Conservation (phyloP, 495 filamentous ascomycete genomes). For the Neurospora sp. region DNA sequence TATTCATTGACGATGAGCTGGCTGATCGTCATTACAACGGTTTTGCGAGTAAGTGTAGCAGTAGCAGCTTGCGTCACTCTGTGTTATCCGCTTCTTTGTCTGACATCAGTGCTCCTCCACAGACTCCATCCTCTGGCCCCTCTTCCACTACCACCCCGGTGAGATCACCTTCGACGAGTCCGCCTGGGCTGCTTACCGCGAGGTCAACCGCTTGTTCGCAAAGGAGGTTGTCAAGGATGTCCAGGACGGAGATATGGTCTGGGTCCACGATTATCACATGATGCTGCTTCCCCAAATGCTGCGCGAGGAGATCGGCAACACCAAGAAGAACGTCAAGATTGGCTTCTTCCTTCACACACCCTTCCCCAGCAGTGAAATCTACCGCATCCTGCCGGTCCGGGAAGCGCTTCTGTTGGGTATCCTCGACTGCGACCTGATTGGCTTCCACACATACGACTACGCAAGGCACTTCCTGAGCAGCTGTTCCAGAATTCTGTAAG, state of each 20-base stretch:
- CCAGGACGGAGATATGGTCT: slow-evolving; percentile 72
- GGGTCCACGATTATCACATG: slow-evolving; percentile 95
- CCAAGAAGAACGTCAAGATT: slow-evolving; percentile 73
- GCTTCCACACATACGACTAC: slow-evolving; percentile 95
- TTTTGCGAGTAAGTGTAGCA: slow-evolving; percentile 57
- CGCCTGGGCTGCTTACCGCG: slow-evolving; percentile 76
- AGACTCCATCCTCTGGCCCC: slow-evolving; percentile 93
- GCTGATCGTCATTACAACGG: slow-evolving; percentile 80
- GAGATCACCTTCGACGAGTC: slow-evolving; percentile 86
- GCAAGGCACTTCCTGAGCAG: slow-evolving; percentile 81
- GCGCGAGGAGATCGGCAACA: slow-evolving; percentile 58
- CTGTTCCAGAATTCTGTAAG: slow-evolving; percentile 73
- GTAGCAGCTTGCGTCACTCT: not conserved
- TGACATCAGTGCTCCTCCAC: not conserved
- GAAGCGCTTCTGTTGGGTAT: slow-evolving; percentile 72
- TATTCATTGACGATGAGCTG: slow-evolving; percentile 70
- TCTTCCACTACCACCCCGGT: slow-evolving; percentile 91
- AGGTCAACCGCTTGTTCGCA: slow-evolving; percentile 81
- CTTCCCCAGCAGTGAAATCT: slow-evolving; percentile 88
- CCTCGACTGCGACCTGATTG: slow-evolving; percentile 76
- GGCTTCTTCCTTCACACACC: slow-evolving; percentile 94
- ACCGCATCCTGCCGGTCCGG: slow-evolving; percentile 78
- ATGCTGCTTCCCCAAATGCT: slow-evolving; percentile 85
- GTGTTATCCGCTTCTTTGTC: not conserved
- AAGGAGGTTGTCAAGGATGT: slow-evolving; percentile 63